Percentiles rank a stretch among this genome's conserved stretches.
These are phyloP conservation scores for Hortaea sp. DNA, from an alignment of 2,329 filamentous ascomycete species.

Conservation along the genomic window DNA sequence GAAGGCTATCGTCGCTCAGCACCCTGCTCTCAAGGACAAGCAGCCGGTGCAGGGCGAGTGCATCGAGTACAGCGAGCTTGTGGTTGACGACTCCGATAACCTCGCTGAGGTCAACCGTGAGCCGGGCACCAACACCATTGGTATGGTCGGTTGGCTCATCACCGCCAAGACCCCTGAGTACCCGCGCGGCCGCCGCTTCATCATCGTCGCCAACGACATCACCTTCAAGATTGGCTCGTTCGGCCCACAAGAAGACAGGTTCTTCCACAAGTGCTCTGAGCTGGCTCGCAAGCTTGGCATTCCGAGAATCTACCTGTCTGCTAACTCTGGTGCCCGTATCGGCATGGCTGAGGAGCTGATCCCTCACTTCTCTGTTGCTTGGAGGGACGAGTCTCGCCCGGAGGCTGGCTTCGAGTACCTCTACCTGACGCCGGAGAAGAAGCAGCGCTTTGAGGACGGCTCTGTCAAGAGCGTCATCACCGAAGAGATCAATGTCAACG, in stretches of 20 bases:
- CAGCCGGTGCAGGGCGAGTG: constrained; percentile 81
- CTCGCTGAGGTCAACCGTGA: constrained; percentile 89
- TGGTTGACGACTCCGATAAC: constrained; percentile 87
- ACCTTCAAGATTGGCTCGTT: constrained; percentile 99
- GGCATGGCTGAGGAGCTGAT: constrained; percentile 95
- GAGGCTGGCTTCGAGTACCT: constrained; percentile 94
- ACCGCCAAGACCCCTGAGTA: constrained; percentile 94
- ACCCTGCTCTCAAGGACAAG: constrained; percentile 64
- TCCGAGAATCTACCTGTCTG: constrained; percentile 92
- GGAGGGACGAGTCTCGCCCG: constrained; percentile 75
- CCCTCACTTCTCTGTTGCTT: constrained; percentile 92
- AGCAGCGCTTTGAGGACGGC: constrained; percentile 75
- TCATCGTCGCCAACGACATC: constrained; percentile 98
- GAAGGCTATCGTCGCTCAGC: constrained; percentile 63
- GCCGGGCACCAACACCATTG: constrained; percentile 87
- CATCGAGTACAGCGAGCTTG: constrained; percentile 86
- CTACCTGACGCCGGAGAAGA: constrained; percentile 78
- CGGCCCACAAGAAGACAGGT: constrained; percentile 89
- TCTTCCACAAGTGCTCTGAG: constrained; percentile 99
- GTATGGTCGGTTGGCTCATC: constrained; percentile 98
- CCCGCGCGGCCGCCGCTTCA: constrained; percentile 79
- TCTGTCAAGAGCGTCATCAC: constrained; percentile 71
- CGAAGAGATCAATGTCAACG: constrained; percentile 74
- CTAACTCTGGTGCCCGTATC: constrained; percentile 96
- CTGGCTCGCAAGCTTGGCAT: constrained; percentile 88